Evolutionary conservation across 108 stramenopile species (phyloP), one percentile per base, ranked within the genome.

Genomic region (Craspedostauros australis): DNA sequence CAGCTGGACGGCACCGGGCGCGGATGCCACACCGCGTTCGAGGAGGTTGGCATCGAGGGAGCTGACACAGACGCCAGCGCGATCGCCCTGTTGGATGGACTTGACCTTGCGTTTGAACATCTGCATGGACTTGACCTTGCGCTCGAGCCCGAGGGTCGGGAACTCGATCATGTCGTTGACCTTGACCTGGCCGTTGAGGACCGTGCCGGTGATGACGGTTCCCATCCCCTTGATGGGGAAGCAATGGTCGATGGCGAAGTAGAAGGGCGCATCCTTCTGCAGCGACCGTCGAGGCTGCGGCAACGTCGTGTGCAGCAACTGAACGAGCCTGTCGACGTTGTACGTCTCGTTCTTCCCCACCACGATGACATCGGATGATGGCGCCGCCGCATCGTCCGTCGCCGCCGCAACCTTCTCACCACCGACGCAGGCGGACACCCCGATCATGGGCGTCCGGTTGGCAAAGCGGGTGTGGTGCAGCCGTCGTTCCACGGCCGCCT

Each of bases 81-180:
- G 85, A 78, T 99, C 99, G 1, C 99, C 99, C 49, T 93, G 84
- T 38, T 70, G 67, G 34, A 94, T 75, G 4, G 51, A 31, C 27
- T 51, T 46, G 2, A 94, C 92, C 29, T 87, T 73, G 41, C 81
- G 67, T 50, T 85, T 86, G 68, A 98, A 99, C 88, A 95, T 95
- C 77, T 99, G 97, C 63, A 98, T 89, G 19, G 84, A 84, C 56
- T 98, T 98, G 46, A 99, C 82, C 64, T 95, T 98, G 23, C 91
- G 77, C 54, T 88, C 76, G 26, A 75, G 56, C 4, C 82, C 69
- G 7, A 98, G 60, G 27, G 80, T 72, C 11, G 96, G 96, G 42
- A 99, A 86, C 54, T 98, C 94, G 1, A 99, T 62, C 44, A 70
- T 72, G 47, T 98, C 90, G 70, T 94, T 89, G 19, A 96, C 93